phyloP scores from a whole-genome alignment of 441 rosid species.

The Mallotus repandus region DNA sequence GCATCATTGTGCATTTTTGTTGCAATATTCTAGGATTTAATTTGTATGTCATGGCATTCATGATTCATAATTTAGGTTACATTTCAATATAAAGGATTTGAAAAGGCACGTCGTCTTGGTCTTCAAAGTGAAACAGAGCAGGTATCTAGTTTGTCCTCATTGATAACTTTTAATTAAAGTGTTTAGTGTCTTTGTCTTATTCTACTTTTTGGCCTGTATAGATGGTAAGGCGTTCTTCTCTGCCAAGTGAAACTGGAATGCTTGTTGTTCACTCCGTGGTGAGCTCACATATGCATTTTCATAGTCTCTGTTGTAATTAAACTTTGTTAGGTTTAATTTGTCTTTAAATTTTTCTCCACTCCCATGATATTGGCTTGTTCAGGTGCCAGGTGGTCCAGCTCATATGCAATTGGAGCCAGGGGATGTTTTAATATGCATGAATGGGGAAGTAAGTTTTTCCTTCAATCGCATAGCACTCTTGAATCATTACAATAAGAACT shows the following conservation, averaged over 20 bases:
- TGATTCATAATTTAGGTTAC: slow-evolving; percentile 55
- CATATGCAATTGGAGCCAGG: slow-evolving; percentile 83
- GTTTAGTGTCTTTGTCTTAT: slow-evolving; percentile 18
- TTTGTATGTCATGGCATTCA: slow-evolving; percentile 20
- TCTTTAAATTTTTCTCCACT: neutral
- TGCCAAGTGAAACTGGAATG: slow-evolving; percentile 83
- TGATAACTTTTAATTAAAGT: neutral
- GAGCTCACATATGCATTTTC: slow-evolving; percentile 24
- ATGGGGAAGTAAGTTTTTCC: slow-evolving; percentile 68
- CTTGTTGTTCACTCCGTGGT: slow-evolving; percentile 93
- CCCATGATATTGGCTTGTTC: slow-evolving; percentile 23
- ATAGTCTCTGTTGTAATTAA: slow-evolving; percentile 4
- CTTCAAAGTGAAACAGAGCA: slow-evolving; percentile 85
- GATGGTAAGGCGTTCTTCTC: slow-evolving; percentile 84
- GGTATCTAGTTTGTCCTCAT: slow-evolving; percentile 41
- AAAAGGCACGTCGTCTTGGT: slow-evolving; percentile 94
- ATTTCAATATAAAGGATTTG: slow-evolving; percentile 91
- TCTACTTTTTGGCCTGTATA: slow-evolving; percentile 34
- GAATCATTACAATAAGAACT: neutral
- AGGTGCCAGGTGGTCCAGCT: slow-evolving; percentile 98
- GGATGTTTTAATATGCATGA: slow-evolving; percentile 85
- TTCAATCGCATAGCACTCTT: neutral
- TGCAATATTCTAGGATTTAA: neutral
- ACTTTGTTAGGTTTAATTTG: neutral
- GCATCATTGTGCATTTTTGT: neutral